Evolutionary conservation across 179 eudicot species (phyloP).

Genomic region (Nepenthes alata): DNA sequence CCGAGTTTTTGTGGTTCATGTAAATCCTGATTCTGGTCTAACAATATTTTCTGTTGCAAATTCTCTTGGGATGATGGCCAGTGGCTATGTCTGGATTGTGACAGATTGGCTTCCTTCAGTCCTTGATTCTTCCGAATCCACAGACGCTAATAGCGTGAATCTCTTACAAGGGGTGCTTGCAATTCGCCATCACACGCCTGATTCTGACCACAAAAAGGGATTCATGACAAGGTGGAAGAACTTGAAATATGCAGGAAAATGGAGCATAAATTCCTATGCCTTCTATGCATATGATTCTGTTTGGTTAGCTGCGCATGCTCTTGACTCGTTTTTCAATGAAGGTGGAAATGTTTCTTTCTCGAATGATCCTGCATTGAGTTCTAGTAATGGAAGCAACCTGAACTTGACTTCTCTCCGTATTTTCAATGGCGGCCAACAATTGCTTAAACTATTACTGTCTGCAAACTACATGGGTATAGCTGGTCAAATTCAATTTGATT

Average conservation of each 20-base stretch:
- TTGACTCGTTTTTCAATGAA: constrained; percentile 30
- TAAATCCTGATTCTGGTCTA: constrained; percentile 49
- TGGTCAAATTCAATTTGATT: constrained; percentile 38
- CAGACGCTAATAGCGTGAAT: constrained; percentile 16
- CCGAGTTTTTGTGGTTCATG: constrained; percentile 51
- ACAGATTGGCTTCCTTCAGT: constrained; percentile 63
- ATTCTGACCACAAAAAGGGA: constrained; percentile 24
- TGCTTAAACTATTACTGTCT: constrained; percentile 22
- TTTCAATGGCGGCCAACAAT: constrained; percentile 36
- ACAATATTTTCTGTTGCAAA: constrained; percentile 33
- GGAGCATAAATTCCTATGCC: constrained; percentile 35
- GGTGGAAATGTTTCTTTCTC: constrained; percentile 39
- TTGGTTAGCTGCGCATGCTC: constrained; percentile 50
- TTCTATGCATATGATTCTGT: constrained; percentile 63
- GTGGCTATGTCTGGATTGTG: constrained; percentile 59
- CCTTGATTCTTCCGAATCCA: constrained; percentile 25
- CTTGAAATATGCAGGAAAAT: constrained; percentile 21
- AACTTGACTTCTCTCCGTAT: constrained; percentile 24
- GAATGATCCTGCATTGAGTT: constrained; percentile 25
- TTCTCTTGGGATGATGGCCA: constrained; percentile 39
- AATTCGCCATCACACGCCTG: constrained; percentile 39
- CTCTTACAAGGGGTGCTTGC: constrained; percentile 47
- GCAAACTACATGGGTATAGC: constrained; percentile 37
- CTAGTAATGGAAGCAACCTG: constrained; percentile 21
- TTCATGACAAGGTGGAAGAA: constrained; percentile 28